Evolutionary conservation across 2,329 filamentous ascomycete species (phyloP).

Genomic region (Trichoderma sp.): DNA sequence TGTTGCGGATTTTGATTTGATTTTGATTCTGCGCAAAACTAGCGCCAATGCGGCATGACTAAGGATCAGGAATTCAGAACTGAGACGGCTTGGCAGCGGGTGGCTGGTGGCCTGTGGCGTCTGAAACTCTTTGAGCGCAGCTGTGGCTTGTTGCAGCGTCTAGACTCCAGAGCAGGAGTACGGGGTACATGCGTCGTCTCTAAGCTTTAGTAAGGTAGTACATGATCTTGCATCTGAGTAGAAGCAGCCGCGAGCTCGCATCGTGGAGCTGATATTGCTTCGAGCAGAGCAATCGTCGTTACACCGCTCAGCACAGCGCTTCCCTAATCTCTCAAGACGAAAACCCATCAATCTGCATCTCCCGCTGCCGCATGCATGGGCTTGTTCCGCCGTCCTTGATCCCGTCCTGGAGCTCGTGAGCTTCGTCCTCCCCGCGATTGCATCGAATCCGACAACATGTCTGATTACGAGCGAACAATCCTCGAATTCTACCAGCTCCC

Average conservation of each 20-base stretch:
- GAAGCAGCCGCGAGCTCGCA: background rate
- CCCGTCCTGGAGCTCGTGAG: background rate
- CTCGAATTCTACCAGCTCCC: constrained; percentile 88
- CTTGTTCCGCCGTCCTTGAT: background rate
- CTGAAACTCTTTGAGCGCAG: too few species aligned
- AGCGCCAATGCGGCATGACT: background rate
- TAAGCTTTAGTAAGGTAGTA: background rate
- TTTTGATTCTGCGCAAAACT: background rate
- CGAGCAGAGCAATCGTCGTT: background rate
- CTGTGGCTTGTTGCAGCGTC: background rate
- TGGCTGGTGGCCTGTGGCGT: constrained; percentile 7
- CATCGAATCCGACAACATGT: constrained; percentile 42
- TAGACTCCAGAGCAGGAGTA: background rate
- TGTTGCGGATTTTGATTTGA: background rate
- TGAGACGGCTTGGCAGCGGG: too few species aligned
- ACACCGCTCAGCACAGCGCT: background rate
- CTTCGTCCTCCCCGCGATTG: background rate
- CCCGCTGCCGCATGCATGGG: background rate
- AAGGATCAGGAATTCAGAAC: background rate
- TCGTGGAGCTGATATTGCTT: background rate
- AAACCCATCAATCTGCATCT: background rate
- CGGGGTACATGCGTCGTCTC: background rate
- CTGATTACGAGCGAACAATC: constrained; percentile 71
- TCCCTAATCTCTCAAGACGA: background rate
- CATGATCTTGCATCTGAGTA: background rate